Conservation (phyloP, 2,329 filamentous ascomycete genomes). For the Fusarium subglutinans region DNA sequence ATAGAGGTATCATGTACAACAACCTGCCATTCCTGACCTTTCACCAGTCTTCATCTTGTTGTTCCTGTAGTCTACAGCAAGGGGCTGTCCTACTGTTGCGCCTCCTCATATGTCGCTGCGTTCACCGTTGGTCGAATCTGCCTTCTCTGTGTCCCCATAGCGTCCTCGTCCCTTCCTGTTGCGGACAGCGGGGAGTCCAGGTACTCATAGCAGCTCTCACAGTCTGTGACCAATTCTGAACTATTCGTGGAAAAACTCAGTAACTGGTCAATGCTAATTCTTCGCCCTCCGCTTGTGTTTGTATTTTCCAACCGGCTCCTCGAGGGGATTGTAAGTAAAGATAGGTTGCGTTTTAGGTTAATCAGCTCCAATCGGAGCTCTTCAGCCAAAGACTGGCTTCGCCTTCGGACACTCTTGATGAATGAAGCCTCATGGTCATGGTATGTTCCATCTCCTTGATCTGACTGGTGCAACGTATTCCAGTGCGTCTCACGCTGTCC, state of each 20-base stretch:
- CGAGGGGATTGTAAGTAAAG: constrained; percentile 13
- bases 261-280: constrained; percentile 32
- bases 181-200: constrained; percentile 34
- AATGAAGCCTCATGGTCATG: constrained; percentile 35
- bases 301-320: background rate
- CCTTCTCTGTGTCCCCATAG: constrained; percentile 20
- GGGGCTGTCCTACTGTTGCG: constrained; percentile 13
- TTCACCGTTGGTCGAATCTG: constrained; percentile 9
- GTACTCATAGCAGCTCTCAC: constrained; percentile 31
- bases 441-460: constrained; percentile 17
- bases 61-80: constrained; percentile 1
- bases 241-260: constrained; percentile 16
- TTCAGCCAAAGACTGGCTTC: constrained; percentile 39
- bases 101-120: constrained; percentile 20
- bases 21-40: constrained; percentile 25
- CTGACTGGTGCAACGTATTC: constrained; percentile 23
- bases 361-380: constrained; percentile 39
- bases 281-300: constrained; percentile 1
- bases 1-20: constrained; percentile 50
- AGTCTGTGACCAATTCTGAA: constrained; percentile 27
- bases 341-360: constrained; percentile 34
- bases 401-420: constrained; percentile 39
- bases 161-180: constrained; percentile 36
- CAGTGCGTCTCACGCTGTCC: constrained; percentile 32
- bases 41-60: background rate